A percentile compares a stretch with the other conserved stretches of the same genome.
These are phyloP conservation scores for Boletus reticulatus DNA, from an alignment of 768 basidiomycete genomes.

Conservation along the genomic window DNA sequence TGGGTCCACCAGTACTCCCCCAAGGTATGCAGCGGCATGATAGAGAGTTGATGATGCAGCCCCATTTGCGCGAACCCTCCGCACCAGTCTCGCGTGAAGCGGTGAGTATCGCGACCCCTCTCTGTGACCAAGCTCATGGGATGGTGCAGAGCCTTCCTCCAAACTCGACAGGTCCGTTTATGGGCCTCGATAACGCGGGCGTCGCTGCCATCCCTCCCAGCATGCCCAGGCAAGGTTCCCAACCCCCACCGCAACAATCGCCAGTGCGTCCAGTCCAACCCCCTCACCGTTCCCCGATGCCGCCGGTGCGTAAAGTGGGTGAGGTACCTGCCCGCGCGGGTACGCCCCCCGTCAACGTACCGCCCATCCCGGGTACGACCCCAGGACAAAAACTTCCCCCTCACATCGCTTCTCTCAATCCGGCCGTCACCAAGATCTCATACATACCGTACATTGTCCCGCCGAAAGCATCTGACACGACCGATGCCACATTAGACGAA, in stretches of 20 bases:
- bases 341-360: conserved; percentile 17
- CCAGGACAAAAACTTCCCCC: conserved; percentile 33
- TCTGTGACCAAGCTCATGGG: background rate
- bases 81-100: conserved; percentile 26
- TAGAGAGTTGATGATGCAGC: conserved; percentile 26
- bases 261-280: conserved; percentile 19
- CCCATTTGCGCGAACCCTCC: conserved; percentile 24
- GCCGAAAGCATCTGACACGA: conserved; percentile 16
- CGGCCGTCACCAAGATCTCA: conserved; percentile 30
- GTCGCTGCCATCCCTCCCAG: conserved; percentile 7
- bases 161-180: conserved; percentile 17
- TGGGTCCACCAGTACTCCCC: conserved; percentile 39
- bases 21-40: conserved; percentile 25
- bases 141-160: conserved; percentile 25
- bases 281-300: conserved; percentile 23
- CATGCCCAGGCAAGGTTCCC: conserved; percentile 21
- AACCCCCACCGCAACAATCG: conserved; percentile 29
- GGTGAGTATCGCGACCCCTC: conserved; percentile 9
- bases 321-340: conserved; percentile 15
- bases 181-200: conserved; percentile 18
- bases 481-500: conserved; percentile 18
- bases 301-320: conserved; percentile 17
- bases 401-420: conserved; percentile 32
- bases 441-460: conserved; percentile 26
- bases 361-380: conserved; percentile 25